A percentile compares a stretch with the other conserved stretches of the same genome.
Evolutionary conservation across 2,329 filamentous ascomycete species (phyloP).

Genomic region (Mycocentrospora acerina): DNA sequence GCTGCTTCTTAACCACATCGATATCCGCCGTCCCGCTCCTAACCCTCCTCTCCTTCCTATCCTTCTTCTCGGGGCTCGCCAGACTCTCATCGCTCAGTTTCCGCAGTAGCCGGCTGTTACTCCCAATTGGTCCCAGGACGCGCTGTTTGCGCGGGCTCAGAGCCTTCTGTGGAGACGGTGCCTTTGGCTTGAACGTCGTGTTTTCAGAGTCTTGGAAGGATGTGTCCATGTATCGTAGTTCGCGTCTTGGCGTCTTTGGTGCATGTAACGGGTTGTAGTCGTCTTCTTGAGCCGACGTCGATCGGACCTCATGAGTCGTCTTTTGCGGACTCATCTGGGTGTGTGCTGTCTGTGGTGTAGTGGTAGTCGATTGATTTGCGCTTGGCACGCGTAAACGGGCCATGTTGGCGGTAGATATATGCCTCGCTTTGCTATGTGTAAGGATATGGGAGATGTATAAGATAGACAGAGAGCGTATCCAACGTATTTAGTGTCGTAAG

Average conservation of each 20-base stretch:
- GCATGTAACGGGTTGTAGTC: slow-evolving; percentile 24
- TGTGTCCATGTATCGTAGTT: slow-evolving; percentile 21
- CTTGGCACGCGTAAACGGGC: slow-evolving; percentile 39
- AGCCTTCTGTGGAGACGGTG: slow-evolving; percentile 5
- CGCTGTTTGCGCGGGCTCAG: slow-evolving; percentile 35
- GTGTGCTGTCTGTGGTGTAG: slow-evolving; percentile 20
- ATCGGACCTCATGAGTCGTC: slow-evolving; percentile 22
- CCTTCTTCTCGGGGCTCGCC: slow-evolving; percentile 29
- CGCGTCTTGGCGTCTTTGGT: slow-evolving; percentile 28
- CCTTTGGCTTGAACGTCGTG: slow-evolving; percentile 25
- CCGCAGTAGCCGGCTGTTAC: slow-evolving; percentile 31
- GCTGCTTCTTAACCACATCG: slow-evolving; percentile 15
- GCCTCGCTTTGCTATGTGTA: no score
- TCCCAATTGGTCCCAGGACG: slow-evolving; percentile 33
- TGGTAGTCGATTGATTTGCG: slow-evolving; percentile 23
- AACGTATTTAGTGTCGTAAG: neutral
- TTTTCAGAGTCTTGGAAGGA: slow-evolving; percentile 25
- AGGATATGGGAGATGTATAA: no score
- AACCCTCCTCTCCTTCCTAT: slow-evolving; percentile 16
- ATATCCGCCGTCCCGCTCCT: slow-evolving; percentile 16
- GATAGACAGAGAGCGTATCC: no score
- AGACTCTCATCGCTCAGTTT: slow-evolving; percentile 33
- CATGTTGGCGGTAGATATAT: slow-evolving; percentile 16
- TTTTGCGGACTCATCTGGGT: slow-evolving; percentile 28
- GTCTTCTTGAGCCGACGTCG: slow-evolving; percentile 25